A percentile compares a stretch with the other conserved stretches of the same genome.
Conservation (phyloP, 2,329 filamentous ascomycete genomes). For the Trichoderma brevicompactum region DNA sequence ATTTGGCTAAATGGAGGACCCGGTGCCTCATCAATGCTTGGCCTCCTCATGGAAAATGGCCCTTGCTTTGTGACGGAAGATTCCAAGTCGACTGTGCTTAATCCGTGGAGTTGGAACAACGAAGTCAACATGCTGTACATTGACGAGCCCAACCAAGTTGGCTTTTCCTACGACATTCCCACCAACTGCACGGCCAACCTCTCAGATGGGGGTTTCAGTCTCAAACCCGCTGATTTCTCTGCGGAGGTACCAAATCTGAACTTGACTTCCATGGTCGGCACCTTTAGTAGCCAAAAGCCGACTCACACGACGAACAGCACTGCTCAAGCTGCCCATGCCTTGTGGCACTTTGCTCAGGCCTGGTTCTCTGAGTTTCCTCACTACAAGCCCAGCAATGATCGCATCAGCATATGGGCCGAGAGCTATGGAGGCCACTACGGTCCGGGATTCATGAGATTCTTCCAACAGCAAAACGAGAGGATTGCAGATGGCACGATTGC, state of each 20-base stretch:
- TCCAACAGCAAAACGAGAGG: conserved; percentile 66
- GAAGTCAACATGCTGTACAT: conserved; percentile 59
- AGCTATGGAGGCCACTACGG: conserved; percentile 74
- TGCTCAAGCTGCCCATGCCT: conserved; percentile 57
- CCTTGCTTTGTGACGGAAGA: conserved; percentile 54
- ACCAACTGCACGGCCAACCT: conserved; percentile 65
- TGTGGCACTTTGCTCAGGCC: conserved; percentile 69
- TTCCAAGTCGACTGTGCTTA: conserved; percentile 56
- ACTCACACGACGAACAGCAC: conserved; percentile 53
- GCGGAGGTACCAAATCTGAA: conserved; percentile 45
- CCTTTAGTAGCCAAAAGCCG: conserved; percentile 39
- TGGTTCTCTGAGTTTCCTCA: conserved; percentile 63
- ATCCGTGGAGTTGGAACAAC: conserved; percentile 68
- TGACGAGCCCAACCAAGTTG: conserved; percentile 68
- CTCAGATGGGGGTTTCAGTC: conserved; percentile 55
- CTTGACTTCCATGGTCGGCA: conserved; percentile 44
- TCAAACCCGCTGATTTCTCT: conserved; percentile 45
- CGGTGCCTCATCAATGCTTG: conserved; percentile 64
- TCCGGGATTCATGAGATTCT: conserved; percentile 61
- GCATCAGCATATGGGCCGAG: conserved; percentile 69
- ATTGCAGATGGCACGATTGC: conserved; percentile 39
- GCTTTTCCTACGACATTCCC: conserved; percentile 67
- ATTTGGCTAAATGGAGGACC: conserved; percentile 71
- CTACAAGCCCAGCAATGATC: conserved; percentile 57
- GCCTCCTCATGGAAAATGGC: conserved; percentile 66